Evolutionary conservation across 129 eudicot genomes (phyloP).

Genomic region (Calendula officinalis): DNA sequence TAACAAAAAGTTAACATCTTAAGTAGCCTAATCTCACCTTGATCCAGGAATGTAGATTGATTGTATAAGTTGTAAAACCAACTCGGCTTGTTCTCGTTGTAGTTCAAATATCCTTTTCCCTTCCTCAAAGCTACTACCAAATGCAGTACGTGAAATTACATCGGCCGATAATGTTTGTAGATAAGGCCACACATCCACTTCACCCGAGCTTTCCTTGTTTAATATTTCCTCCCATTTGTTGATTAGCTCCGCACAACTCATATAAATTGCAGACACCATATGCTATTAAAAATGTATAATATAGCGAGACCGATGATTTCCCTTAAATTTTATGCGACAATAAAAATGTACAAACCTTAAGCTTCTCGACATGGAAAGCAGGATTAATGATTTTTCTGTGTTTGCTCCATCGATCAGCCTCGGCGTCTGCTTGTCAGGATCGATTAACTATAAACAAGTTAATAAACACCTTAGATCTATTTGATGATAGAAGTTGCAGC

Average conservation of each 20-base stretch:
- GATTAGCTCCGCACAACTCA: conserved; percentile 22
- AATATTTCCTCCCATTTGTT: conserved; percentile 14
- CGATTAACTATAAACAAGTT: too few species aligned
- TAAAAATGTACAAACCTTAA: conserved; percentile 17
- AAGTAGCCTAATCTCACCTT: too few species aligned
- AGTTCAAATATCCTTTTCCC: conserved; percentile 28
- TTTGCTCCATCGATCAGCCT: conserved; percentile 25
- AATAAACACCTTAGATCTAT: too few species aligned
- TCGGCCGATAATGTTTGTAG: conserved; percentile 9
- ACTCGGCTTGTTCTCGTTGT: conserved; percentile 21
- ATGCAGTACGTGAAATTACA: conserved; percentile 28
- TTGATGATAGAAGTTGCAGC: too few species aligned
- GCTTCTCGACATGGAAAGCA: conserved; percentile 35
- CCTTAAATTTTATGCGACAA: not conserved
- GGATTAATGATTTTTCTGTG: conserved; percentile 37
- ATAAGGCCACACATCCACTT: conserved; percentile 29
- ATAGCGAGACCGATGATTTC: not conserved
- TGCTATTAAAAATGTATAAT: conserved; percentile 5
- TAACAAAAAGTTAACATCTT: not conserved
- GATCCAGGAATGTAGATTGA: conserved; percentile 35
- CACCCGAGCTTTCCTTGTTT: conserved; percentile 2
- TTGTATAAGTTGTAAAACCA: not conserved
- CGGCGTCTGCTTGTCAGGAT: not conserved
- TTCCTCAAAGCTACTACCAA: conserved; percentile 24
- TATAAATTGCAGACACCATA: conserved; percentile 25